Base-by-base conservation (phyloP, 164 flowering plant genomes). In the Vitis labrusca region DNA sequence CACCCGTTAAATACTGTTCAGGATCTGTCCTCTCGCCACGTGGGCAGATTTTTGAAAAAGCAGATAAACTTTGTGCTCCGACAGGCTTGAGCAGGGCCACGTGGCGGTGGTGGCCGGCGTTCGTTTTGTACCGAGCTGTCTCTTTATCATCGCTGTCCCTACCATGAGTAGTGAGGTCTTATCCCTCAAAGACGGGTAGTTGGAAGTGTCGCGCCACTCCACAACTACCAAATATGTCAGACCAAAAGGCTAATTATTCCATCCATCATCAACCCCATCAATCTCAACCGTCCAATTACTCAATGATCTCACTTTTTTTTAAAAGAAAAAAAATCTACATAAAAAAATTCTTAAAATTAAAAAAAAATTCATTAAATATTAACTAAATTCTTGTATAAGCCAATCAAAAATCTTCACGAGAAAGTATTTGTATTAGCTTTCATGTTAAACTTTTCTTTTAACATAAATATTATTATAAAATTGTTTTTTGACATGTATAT, bases 91-190 rank as follows among this genome's bases (percentile, higher is more conserved):
- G 15, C 14, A 14, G 6, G 15, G 71, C 71, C 71, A 75, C 64
- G 74, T 71, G 68, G 73, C 58, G 30, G 5, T n/a, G 59, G 59
- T 61, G 72, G 73, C 64, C 32, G 64, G 75, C 65, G 50, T 73
- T 50, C 7, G 44, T 71, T 71, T 61, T 61, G 63, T n/a, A 66
- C 16, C 57, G 57, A 16, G 64, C 64, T 68, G 75, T 67, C 75
- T 5, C 30, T 67, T 59, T 50, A 17, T 16, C 60, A 9, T 0
- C 8, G 73, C 71, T 69, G 80, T 73, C 80, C 77, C 80, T 55
- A 73, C 72, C 13, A 50, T 11, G 29, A 16, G 27, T 57, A 23
- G 32, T 66, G 71, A 66, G 71, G 71, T 66, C 78, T 75, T 30
- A 17, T 75, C 74, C 53, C 5, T 74, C 15, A 16, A 56, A 50